Conservation (phyloP, 2,329 filamentous ascomycete species). For the Monilinia polystroma region DNA sequence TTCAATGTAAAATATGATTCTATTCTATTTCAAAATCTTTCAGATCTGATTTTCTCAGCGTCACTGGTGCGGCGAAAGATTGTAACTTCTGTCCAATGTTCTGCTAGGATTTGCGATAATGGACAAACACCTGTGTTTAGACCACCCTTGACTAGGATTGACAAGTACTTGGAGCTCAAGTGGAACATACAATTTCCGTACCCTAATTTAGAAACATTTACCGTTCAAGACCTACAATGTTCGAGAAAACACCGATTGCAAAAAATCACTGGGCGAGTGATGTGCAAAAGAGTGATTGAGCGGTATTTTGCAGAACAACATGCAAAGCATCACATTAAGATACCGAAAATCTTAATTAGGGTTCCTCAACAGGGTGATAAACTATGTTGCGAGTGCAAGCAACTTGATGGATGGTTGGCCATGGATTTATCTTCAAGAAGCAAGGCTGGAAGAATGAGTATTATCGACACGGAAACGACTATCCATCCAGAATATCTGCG, state of each 20-base stretch:
- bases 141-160: not conserved
- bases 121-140: not conserved
- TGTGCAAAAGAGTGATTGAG: not conserved
- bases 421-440: not conserved
- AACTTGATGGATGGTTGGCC: not conserved
- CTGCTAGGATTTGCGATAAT: not conserved
- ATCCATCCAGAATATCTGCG: not conserved
- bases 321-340: not conserved
- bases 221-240: constrained; percentile 11
- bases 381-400: not conserved
- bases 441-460: accelerated
- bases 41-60: not conserved
- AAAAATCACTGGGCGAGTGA: not conserved
- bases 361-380: not conserved
- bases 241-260: constrained; percentile 6
- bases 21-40: not conserved
- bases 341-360: not conserved
- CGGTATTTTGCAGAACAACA: not conserved
- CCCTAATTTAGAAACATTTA: not conserved
- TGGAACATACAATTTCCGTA: not conserved
- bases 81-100: constrained; percentile 8
- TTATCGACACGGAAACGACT: not conserved
- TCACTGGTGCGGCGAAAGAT: not conserved
- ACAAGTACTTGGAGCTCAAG: not conserved
- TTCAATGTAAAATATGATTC: not conserved